Base-by-base conservation (phyloP, 2,329 filamentous ascomycete species). In the Phialemoniopsis sp. region DNA sequence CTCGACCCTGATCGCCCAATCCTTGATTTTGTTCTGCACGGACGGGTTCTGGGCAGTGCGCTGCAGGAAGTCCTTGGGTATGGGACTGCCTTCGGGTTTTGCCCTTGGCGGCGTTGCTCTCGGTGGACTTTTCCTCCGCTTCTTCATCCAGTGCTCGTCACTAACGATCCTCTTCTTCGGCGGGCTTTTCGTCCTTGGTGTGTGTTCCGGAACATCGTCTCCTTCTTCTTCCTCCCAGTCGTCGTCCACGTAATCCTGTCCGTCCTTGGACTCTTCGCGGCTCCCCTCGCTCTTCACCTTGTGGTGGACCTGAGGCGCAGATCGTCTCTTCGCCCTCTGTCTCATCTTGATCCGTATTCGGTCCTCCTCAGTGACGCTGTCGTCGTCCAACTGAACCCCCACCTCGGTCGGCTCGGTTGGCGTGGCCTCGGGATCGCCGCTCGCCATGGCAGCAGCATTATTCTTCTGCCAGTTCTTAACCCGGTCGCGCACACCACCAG, bases 151-250 rank as follows among this genome's bases (percentile, higher is more conserved):
- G 64, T 95, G 87, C 39, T 87, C 85, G 64, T 97, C 91, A 58
- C 90, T 96, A 45, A 96, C 80, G 39, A 97, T 88, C 46, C 90
- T 80, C 72, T 95, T 96, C 65, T 88, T 89, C 13, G 91, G 91
- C 34, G 87, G 79, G 36, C 71, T 61, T 38, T 80, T 56, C 63
- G 72, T 51, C 63, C 67, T 56, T 56, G 68, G 44, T 40, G 51
- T 41, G 10, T 44, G 42, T 33, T 48, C 41, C 34, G 47, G 42
- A 34, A 40, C 37, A 17, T 43, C 36, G 33, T 44, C 44, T 34
- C 38, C 50, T 32, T 41, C 49, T 35, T 49, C 40, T 34, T 51
- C 46, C 9, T 46, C 46, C 31, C 49, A 36, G 10, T 46, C 42
- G 26, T 51, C 41, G n/a, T 47, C 45, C 9, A 42, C 43, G 21